Base-by-base conservation (phyloP, 2,329 filamentous ascomycete genomes). In the Fusarium tuaranense region DNA sequence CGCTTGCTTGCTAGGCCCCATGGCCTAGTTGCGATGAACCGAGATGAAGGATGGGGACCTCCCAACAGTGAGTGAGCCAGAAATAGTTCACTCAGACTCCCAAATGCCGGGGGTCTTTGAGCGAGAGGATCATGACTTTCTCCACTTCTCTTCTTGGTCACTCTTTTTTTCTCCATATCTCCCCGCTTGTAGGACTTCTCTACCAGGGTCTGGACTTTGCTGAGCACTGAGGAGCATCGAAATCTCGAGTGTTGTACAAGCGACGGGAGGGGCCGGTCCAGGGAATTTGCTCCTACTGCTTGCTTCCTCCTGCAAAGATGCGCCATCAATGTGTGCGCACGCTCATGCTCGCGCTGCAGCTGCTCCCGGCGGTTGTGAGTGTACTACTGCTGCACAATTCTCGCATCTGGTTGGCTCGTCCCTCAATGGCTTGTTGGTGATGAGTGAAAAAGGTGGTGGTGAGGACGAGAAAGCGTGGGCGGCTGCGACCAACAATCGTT, bases 31-130 rank as follows among this genome's bases (percentile, higher is more conserved):
- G 48, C 41, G 30, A 55, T 69, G 69, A 75, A 71, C 51, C 72
- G 72, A 75, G 72, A 75, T 75, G 70, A 75, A 59, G 72, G 66
- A 65, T 65, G 69, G 48, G 48, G 72, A n/a, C 18, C 18, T 22
- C 25, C 51, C 46, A 66, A 61, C 32, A 55, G 44, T 51, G 18
- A 48, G 55, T 51, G 46, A 48, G 60, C 72, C 70, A 73, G 72
- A 71, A 75, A 75, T 75, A 75, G 72, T 65, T 48, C 12, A 58
- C 63, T 38, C 38, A 34, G 60, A 72, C 60, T 38, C 25, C 25
- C 36, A 60, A 51, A 34, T 36, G 44, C 60, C 20, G 20, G 61
- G 30, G 44, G 30, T 13, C 16, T 16, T 25, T 6, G 27, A 34
- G 30, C 25, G 10, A 18, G 39, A 36, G 9, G 36, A 22, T 36